Evolutionary conservation across 2,329 filamentous ascomycete genomes (phyloP).

Genomic region (Claviceps sp.): DNA sequence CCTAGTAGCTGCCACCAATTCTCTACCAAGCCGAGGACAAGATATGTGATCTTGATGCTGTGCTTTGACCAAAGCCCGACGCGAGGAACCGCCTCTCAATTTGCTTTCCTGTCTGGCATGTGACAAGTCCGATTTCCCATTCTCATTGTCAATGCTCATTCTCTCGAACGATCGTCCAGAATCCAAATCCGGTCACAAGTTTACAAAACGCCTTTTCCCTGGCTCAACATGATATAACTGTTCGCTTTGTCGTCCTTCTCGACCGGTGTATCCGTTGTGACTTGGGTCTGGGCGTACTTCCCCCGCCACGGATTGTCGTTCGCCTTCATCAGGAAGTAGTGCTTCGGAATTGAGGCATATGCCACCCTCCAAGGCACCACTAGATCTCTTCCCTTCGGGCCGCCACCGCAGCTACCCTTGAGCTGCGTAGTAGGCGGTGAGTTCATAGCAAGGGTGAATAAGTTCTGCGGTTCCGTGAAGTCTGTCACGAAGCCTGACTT

Average conservation of each 20-base stretch:
- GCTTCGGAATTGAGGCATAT: slow-evolving; percentile 23
- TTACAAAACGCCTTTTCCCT: slow-evolving; percentile 14
- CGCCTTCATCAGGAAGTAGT: slow-evolving; percentile 31
- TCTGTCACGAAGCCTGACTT: slow-evolving; percentile 54
- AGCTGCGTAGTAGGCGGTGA: slow-evolving; percentile 25
- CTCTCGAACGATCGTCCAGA: not conserved
- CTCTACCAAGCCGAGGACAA: too few relatives aligned
- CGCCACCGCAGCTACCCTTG: slow-evolving; percentile 25
- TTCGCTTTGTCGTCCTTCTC: slow-evolving; percentile 4
- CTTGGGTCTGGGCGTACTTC: slow-evolving; percentile 13
- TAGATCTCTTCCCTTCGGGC: slow-evolving; percentile 23
- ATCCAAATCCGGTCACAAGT: not conserved
- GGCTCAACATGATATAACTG: slow-evolving; percentile 18
- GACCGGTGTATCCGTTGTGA: slow-evolving; percentile 11
- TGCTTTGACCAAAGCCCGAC: too few relatives aligned
- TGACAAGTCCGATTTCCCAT: too few relatives aligned
- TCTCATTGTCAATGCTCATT: too few relatives aligned
- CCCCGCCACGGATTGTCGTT: slow-evolving; percentile 14
- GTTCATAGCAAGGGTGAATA: slow-evolving; percentile 61
- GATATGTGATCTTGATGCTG: too few relatives aligned
- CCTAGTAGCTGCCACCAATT: too few relatives aligned
- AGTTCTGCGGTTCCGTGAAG: slow-evolving; percentile 64
- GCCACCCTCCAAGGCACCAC: slow-evolving; percentile 29
- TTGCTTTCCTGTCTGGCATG: too few relatives aligned
- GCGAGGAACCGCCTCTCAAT: too few relatives aligned